Evolutionary conservation across 2,329 filamentous ascomycete species (phyloP).

Genomic region (Aspergillus sp.): DNA sequence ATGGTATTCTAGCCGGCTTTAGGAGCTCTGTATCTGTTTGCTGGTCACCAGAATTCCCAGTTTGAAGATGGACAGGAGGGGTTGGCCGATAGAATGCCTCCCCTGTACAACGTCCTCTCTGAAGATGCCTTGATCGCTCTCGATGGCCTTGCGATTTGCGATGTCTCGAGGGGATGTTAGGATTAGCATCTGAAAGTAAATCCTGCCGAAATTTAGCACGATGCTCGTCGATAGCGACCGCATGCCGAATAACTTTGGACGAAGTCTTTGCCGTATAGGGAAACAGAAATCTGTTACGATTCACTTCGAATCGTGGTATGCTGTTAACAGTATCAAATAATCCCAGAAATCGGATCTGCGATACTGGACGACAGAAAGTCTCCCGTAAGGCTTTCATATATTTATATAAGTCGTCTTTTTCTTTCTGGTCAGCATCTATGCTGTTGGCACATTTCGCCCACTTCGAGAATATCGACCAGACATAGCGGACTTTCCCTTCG

Average conservation of each 20-base stretch:
- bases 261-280: conserved; percentile 28
- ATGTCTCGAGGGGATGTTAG: conserved; percentile 20
- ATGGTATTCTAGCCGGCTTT: too few relatives aligned
- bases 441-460: conserved; percentile 30
- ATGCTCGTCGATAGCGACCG: conserved; percentile 51
- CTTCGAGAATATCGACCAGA: conserved; percentile 68
- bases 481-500: conserved; percentile 75
- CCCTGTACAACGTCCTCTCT: conserved; percentile 3
- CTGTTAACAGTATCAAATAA: too few relatives aligned
- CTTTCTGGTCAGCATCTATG: background rate
- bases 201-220: conserved; percentile 52
- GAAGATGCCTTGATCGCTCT: background rate
- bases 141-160: conserved; percentile 11
- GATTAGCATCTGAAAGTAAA: conserved; percentile 43
- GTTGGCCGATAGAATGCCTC: conserved; percentile 1
- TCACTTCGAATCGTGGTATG: conserved; percentile 1
- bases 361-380: background rate
- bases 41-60: too few relatives aligned
- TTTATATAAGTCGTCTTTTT: conserved; percentile 1
- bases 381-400: conserved; percentile 1
- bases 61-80: too few relatives aligned
- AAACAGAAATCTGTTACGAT: conserved; percentile 50
- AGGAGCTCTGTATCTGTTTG: too few relatives aligned
- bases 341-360: background rate
- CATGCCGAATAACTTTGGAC: conserved; percentile 47